Conservation (phyloP, 139 green algal genomes). For the Gonium pectorale region DNA sequence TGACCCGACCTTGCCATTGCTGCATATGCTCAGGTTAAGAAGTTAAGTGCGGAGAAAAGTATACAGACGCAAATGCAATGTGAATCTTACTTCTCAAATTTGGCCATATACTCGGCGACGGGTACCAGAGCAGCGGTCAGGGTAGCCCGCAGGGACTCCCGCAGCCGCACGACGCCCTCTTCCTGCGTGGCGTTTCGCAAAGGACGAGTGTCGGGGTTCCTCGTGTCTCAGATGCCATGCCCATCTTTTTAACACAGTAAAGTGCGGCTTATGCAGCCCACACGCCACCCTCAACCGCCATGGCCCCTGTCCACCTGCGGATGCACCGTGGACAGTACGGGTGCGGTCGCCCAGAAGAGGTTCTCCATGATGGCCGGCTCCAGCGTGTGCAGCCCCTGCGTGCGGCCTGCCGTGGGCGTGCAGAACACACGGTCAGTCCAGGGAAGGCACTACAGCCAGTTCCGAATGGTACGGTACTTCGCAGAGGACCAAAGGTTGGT, state of each 20-base stretch:
- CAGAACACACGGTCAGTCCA: too few species aligned
- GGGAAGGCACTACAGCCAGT: too few species aligned
- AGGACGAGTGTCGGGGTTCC: not conserved
- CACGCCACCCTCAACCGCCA: slow-evolving; percentile 1
- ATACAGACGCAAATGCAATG: too few species aligned
- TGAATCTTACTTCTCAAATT: slow-evolving; percentile 57
- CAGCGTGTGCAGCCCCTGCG: slow-evolving; percentile 71
- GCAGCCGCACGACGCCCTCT: slow-evolving; percentile 27
- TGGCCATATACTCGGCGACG: slow-evolving; percentile 57
- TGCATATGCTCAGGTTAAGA: too few species aligned
- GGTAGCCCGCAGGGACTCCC: slow-evolving; percentile 27
- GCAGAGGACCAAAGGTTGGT: too few species aligned
- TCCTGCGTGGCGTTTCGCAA: slow-evolving; percentile 9
- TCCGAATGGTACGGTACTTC: too few species aligned
- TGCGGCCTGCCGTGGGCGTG: not conserved
- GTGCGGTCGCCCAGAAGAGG: slow-evolving; percentile 78
- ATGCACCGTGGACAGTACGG: slow-evolving; percentile 72
- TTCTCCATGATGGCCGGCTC: slow-evolving; percentile 87
- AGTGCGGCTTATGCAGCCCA: too few species aligned
- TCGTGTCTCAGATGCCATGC: too few species aligned
- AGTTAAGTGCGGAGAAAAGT: too few species aligned
- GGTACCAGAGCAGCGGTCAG: slow-evolving; percentile 53
- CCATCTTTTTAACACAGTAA: too few species aligned
- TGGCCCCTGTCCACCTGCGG: slow-evolving; percentile 37
- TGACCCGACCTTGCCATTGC: too few species aligned